A percentile compares a stretch with the other conserved stretches of the same genome.
These are phyloP conservation scores for Diaporthe ampelina DNA, from an alignment of 2,329 filamentous ascomycete genomes.

Conservation along the genomic window DNA sequence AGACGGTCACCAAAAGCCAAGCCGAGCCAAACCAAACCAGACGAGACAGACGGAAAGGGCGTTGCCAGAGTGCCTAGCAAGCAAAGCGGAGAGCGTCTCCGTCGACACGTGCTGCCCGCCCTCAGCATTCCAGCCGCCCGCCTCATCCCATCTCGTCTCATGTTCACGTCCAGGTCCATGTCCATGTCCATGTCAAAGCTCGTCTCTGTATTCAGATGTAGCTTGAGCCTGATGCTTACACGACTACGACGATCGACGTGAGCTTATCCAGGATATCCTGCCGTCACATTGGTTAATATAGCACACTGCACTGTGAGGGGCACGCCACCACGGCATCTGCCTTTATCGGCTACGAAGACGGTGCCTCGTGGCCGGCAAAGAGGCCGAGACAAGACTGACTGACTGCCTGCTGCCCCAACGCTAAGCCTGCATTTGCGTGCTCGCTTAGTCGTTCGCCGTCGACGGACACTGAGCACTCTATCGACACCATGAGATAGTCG, in stretches of 20 bases:
- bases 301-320: not conserved
- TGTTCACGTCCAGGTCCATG: slow-evolving; percentile 6
- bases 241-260: slow-evolving; percentile 21
- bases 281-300: slow-evolving; percentile 17
- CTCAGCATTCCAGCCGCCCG: not conserved
- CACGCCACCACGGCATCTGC: not conserved
- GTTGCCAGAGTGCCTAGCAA: slow-evolving; percentile 8
- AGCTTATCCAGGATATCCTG: slow-evolving; percentile 6
- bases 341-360: slow-evolving; percentile 37
- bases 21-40: not conserved
- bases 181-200: not conserved
- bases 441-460: slow-evolving; percentile 28
- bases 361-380: slow-evolving; percentile 40
- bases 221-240: slow-evolving; percentile 26
- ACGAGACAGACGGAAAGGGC: not conserved
- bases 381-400: slow-evolving; percentile 40
- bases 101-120: slow-evolving; percentile 11
- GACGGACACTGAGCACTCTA: not conserved
- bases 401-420: slow-evolving; percentile 21
- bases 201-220: slow-evolving; percentile 9
- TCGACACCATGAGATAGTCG: slow-evolving; percentile 31
- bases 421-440: slow-evolving; percentile 37
- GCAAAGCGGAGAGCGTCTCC: not conserved
- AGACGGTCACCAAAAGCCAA: slow-evolving; percentile 1
- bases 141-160: not conserved